Percentiles rank a stretch among this genome's conserved stretches.
phyloP scores from a whole-genome alignment of 2,329 filamentous ascomycete species.

The Neopestalotiopsis sp. region DNA sequence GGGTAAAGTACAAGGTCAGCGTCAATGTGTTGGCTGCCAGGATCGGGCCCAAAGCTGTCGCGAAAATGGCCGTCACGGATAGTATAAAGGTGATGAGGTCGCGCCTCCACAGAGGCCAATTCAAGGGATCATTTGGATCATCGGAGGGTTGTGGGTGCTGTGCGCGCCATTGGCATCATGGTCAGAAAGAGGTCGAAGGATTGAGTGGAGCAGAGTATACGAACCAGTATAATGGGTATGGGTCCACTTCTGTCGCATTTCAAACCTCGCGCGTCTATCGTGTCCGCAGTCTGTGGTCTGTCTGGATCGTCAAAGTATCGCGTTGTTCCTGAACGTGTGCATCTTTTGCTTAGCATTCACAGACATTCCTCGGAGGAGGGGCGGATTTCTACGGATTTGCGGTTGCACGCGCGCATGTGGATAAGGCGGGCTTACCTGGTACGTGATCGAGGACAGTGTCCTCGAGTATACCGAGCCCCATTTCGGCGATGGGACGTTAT shows the following conservation, averaged over 20 bases:
- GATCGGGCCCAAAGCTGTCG: constrained; percentile 82
- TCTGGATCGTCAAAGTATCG: constrained; percentile 68
- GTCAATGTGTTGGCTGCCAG: constrained; percentile 88
- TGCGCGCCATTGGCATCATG: neutral
- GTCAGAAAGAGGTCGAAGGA: neutral
- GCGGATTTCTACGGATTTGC: neutral
- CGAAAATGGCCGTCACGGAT: constrained; percentile 81
- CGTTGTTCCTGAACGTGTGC: constrained; percentile 55
- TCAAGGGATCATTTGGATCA: constrained; percentile 86
- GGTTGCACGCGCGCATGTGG: neutral
- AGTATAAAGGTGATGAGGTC: constrained; percentile 81
- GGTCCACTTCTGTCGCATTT: constrained; percentile 76
- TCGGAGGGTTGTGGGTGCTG: constrained; percentile 82
- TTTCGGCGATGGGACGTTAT: constrained; percentile 37
- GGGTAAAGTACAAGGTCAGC: constrained; percentile 69
- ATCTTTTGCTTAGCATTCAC: constrained; percentile 14
- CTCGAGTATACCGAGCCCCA: constrained; percentile 79
- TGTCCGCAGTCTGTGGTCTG: constrained; percentile 47
- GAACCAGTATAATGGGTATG: constrained; percentile 76
- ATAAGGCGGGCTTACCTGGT: constrained; percentile 62
- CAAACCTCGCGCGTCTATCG: constrained; percentile 52
- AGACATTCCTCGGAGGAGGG: constrained; percentile 1
- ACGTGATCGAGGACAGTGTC: constrained; percentile 70
- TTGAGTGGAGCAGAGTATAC: constrained; percentile 20
- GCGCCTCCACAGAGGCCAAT: constrained; percentile 85